phyloP scores from a whole-genome alignment of 2,329 filamentous ascomycete genomes.

The Elsinoe fawcettii region DNA sequence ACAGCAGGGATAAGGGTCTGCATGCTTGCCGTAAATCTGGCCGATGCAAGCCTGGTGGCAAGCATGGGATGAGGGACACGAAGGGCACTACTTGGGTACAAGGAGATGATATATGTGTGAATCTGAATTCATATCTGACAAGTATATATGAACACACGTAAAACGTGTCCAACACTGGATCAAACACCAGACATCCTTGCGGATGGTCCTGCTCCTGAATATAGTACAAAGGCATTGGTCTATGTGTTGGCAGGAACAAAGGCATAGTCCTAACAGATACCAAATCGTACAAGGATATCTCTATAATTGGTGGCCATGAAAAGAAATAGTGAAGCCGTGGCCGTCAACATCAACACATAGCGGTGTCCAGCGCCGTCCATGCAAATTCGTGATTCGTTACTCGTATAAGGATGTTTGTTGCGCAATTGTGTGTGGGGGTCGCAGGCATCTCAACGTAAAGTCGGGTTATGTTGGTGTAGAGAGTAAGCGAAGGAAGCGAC shows the following conservation, averaged over 20 bases:
- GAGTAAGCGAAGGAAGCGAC: too few species aligned
- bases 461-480: background rate
- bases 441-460: background rate
- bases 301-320: conserved; percentile 1
- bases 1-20: background rate
- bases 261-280: background rate
- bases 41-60: background rate
- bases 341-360: background rate
- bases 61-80: background rate
- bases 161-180: conserved; percentile 7
- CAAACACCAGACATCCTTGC: conserved; percentile 1
- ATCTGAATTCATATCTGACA: background rate
- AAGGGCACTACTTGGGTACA: background rate
- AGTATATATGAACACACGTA: background rate
- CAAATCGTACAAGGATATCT: conserved; percentile 12
- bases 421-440: background rate
- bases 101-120: background rate
- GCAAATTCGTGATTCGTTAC: background rate
- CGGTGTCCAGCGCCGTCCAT: background rate
- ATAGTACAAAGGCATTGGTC: conserved; percentile 9
- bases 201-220: conserved; percentile 10
- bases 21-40: background rate
- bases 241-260: conserved; percentile 12
- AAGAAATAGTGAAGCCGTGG: background rate
- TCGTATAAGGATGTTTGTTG: background rate